A percentile compares a stretch with the other conserved stretches of the same genome.
These are phyloP conservation scores for Pseudonectria buxi DNA, from an alignment of 2,329 filamentous ascomycete species.

Conservation along the genomic window DNA sequence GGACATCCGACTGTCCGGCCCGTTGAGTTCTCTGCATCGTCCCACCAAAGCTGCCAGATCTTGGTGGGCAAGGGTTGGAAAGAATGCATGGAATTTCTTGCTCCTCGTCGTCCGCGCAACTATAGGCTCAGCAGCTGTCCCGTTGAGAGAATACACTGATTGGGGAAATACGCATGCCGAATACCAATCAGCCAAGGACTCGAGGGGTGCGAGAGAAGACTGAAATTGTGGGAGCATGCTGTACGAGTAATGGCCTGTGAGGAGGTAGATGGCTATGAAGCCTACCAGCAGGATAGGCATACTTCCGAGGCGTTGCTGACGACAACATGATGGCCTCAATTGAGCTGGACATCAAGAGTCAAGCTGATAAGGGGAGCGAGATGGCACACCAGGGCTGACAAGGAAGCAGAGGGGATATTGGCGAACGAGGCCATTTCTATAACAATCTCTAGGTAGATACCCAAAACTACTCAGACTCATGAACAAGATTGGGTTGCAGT, in stretches of 20 bases:
- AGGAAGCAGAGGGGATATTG: no score
- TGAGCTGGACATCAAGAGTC: no score
- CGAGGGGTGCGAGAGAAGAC: neutral
- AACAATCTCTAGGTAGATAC: no score
- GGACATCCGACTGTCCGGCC: slow-evolving; percentile 22
- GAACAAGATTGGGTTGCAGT: no score
- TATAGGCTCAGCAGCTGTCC: no score
- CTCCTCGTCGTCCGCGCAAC: no score
- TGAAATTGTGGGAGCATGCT: slow-evolving; percentile 4
- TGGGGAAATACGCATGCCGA: slow-evolving; percentile 1
- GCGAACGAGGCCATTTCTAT: no score
- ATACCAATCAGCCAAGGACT: slow-evolving; percentile 1
- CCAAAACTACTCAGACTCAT: no score
- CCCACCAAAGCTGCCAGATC: slow-evolving; percentile 28
- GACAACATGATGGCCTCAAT: slow-evolving; percentile 2
- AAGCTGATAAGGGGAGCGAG: no score
- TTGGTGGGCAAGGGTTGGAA: slow-evolving; percentile 14
- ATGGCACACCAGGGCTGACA: no score
- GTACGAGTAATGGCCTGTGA: slow-evolving; percentile 8
- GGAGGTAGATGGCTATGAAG: slow-evolving; percentile 3
- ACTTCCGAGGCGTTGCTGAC: slow-evolving; percentile 1
- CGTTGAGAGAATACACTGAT: no score
- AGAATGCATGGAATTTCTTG: neutral
- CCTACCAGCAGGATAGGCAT: slow-evolving; percentile 4
- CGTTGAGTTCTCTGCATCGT: slow-evolving; percentile 22